A percentile compares a stretch with the other conserved stretches of the same genome.
Conservation (phyloP, 768 basidiomycete species). For the Boletales sp. region DNA sequence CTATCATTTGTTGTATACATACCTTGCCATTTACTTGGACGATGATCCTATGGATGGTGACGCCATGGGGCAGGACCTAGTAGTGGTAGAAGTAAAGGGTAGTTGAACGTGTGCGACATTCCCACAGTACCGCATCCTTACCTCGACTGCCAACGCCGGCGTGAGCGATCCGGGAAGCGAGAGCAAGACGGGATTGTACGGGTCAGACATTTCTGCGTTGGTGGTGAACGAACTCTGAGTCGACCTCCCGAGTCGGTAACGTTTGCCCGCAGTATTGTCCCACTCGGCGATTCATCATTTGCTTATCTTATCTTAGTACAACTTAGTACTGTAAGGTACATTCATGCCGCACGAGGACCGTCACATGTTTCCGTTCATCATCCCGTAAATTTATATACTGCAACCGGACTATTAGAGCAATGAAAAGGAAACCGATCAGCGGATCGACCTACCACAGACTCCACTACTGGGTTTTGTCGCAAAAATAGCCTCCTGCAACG, state of each 20-base stretch:
- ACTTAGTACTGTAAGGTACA: too few relatives aligned
- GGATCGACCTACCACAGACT: conserved; percentile 61
- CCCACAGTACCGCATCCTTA: conserved; percentile 23
- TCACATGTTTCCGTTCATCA: conserved; percentile 1
- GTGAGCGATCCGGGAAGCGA: conserved; percentile 48
- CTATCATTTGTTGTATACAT: conserved; percentile 7
- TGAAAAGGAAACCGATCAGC: neutral
- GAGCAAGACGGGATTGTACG: conserved; percentile 51
- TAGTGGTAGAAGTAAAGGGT: neutral
- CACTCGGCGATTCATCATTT: too few relatives aligned
- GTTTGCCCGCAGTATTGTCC: too few relatives aligned
- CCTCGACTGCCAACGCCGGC: conserved; percentile 63
- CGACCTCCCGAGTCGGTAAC: too few relatives aligned
- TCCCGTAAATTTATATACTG: conserved; percentile 29
- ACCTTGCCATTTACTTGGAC: conserved; percentile 65
- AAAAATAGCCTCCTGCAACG: conserved; percentile 67
- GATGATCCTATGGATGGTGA: conserved; percentile 66
- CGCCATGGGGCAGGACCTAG: conserved; percentile 62
- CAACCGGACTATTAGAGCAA: neutral
- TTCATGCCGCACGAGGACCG: too few relatives aligned
- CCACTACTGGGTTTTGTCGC: conserved; percentile 82
- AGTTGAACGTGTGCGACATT: neutral
- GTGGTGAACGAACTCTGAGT: neutral
- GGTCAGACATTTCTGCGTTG: conserved; percentile 29
- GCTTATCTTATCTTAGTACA: conserved; percentile 13